These are phyloP conservation scores for Leccinellum rugosiceps DNA, from an alignment of 768 basidiomycete species.

Conservation along the genomic window DNA sequence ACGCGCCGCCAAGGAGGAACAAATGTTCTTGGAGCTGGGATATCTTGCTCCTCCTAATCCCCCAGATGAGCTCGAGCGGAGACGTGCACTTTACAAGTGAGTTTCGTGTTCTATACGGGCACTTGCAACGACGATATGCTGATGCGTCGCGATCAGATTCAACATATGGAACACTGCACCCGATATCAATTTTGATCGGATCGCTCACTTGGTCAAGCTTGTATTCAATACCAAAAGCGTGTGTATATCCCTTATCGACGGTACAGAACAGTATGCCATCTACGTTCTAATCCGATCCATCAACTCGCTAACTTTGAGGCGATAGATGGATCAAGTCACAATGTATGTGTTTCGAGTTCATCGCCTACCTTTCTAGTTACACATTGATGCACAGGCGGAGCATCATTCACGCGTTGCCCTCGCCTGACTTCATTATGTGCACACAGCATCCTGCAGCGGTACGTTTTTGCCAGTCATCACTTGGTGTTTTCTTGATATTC, in stretches of 20 bases:
- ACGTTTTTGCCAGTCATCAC: background rate
- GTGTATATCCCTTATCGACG: constrained; percentile 78
- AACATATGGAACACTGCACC: constrained; percentile 85
- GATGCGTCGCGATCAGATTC: constrained; percentile 50
- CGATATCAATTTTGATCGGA: constrained; percentile 91
- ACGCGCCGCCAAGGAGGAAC: constrained; percentile 63
- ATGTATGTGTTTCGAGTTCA: constrained; percentile 46
- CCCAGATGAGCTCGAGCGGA: constrained; percentile 77
- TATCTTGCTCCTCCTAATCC: constrained; percentile 82
- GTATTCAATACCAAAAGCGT: constrained; percentile 91
- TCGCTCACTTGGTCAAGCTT: constrained; percentile 87
- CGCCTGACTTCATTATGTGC: constrained; percentile 75
- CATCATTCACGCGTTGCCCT: constrained; percentile 41
- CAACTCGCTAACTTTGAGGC: constrained; percentile 7
- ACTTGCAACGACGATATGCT: background rate
- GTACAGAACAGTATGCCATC: constrained; percentile 67
- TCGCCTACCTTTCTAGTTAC: background rate
- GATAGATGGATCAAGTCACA: constrained; percentile 86
- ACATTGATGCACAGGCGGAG: constrained; percentile 38
- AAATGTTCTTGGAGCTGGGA: constrained; percentile 58
- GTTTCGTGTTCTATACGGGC: constrained; percentile 13
- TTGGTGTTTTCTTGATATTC: constrained; percentile 1
- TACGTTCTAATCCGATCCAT: constrained; percentile 2
- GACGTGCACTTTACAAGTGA: constrained; percentile 83
- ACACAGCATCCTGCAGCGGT: constrained; percentile 82